Percentiles rank a stretch among this genome's conserved stretches.
phyloP scores from a whole-genome alignment of 2,329 filamentous ascomycete genomes.

The Ascochyta fabae region DNA sequence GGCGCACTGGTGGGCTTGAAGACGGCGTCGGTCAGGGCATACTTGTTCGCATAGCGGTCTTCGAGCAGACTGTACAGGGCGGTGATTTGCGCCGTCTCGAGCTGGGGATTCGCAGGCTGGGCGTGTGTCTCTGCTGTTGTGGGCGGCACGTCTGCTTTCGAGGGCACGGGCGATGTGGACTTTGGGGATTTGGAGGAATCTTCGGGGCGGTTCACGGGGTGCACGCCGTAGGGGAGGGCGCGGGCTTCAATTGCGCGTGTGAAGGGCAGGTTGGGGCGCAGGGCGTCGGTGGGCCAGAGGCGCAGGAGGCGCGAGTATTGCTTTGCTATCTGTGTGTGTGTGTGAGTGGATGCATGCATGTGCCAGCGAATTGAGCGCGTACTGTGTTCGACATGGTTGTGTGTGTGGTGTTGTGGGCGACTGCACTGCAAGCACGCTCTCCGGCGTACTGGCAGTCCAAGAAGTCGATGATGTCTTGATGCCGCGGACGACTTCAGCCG shows the following conservation, averaged over 20 bases:
- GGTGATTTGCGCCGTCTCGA: slow-evolving; percentile 59
- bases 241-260: slow-evolving; percentile 53
- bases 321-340: slow-evolving; percentile 43
- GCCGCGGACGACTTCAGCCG: background rate
- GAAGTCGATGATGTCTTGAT: slow-evolving; percentile 18
- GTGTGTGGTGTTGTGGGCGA: background rate
- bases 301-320: slow-evolving; percentile 59
- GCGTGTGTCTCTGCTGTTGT: slow-evolving; percentile 17
- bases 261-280: slow-evolving; percentile 57
- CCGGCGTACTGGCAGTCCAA: background rate
- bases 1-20: slow-evolving; percentile 45
- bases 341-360: background rate
- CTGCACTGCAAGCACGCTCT: background rate
- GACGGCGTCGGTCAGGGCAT: slow-evolving; percentile 35
- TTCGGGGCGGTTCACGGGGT: slow-evolving; percentile 31
- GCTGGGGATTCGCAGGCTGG: slow-evolving; percentile 22
- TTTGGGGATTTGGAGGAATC: slow-evolving; percentile 7
- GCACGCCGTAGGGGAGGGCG: slow-evolving; percentile 38
- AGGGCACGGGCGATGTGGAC: slow-evolving; percentile 10
- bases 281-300: slow-evolving; percentile 58
- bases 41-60: slow-evolving; percentile 60
- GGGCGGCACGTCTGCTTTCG: slow-evolving; percentile 12
- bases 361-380: background rate
- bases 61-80: slow-evolving; percentile 67
- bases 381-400: slow-evolving; percentile 28